phyloP scores from a whole-genome alignment of 2,329 filamentous ascomycete species.

The Fusarium pseudonygamai region DNA sequence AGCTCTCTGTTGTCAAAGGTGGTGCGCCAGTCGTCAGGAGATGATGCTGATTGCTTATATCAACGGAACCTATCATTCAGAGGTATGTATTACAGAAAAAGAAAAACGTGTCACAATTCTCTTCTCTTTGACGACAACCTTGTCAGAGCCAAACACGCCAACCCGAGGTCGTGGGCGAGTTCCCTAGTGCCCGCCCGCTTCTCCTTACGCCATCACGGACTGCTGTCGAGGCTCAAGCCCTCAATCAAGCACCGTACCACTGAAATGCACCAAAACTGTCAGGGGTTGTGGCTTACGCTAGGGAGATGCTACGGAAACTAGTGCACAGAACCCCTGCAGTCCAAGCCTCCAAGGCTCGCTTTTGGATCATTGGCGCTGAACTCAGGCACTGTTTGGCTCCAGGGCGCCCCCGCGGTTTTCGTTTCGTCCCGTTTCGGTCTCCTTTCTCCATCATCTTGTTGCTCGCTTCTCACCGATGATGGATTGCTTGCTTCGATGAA shows the following conservation, averaged over 20 bases:
- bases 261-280: neutral
- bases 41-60: neutral
- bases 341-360: conserved; percentile 15
- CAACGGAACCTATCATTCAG: neutral
- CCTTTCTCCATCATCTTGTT: conserved; percentile 29
- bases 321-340: conserved; percentile 1
- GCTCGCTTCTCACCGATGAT: conserved; percentile 32
- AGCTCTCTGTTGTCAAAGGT: neutral
- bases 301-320: conserved; percentile 30
- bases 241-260: neutral
- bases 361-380: conserved; percentile 24
- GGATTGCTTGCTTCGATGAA: conserved; percentile 12
- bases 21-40: neutral
- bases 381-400: conserved; percentile 27
- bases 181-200: conserved; percentile 41
- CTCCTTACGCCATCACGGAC: conserved; percentile 23
- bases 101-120: neutral
- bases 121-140: neutral
- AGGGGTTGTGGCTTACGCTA: conserved; percentile 22
- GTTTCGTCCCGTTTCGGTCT: conserved; percentile 37
- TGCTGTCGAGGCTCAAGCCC: conserved; percentile 1
- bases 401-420: conserved; percentile 26
- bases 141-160: conserved; percentile 1
- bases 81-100: neutral
- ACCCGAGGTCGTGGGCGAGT: conserved; percentile 38